Conservation (phyloP, 2,329 filamentous ascomycete species). For the Westerdykella aurantiaca region DNA sequence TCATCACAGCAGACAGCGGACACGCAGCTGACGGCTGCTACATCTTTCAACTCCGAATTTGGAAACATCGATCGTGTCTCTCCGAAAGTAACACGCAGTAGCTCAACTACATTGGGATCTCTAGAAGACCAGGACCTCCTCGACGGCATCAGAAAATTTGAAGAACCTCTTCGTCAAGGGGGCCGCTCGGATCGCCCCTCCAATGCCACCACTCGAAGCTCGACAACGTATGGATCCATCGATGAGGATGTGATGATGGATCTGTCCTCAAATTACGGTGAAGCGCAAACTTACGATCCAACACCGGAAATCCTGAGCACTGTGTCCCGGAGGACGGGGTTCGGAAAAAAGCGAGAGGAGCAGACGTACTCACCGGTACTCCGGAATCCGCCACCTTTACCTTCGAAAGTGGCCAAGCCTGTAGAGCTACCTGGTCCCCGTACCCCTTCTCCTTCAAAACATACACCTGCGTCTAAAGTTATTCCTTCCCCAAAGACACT, state of each 20-base stretch:
- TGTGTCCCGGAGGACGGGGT: too few relatives aligned
- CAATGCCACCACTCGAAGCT: constrained; percentile 13
- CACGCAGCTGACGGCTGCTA: constrained; percentile 10
- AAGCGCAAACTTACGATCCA: too few relatives aligned
- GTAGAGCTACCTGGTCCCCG: too few relatives aligned
- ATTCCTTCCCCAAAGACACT: too few relatives aligned
- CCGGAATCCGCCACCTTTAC: not conserved
- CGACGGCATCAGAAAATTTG: not conserved
- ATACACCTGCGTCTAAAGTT: too few relatives aligned
- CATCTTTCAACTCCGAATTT: constrained; percentile 20
- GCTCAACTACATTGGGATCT: constrained; percentile 17
- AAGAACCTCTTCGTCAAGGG: not conserved
- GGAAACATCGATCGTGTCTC: constrained; percentile 6
- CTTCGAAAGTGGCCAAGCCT: not conserved
- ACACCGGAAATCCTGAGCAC: too few relatives aligned
- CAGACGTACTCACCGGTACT: too few relatives aligned
- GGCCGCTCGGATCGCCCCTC: constrained; percentile 1
- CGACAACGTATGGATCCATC: constrained; percentile 23
- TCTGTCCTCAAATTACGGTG: constrained; percentile 4
- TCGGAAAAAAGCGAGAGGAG: not conserved
- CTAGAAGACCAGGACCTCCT: constrained; percentile 14
- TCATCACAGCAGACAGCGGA: constrained; percentile 18
- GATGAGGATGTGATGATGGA: constrained; percentile 17
- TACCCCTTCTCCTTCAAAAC: too few relatives aligned
- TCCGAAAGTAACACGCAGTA: constrained; percentile 10